Base-by-base conservation (phyloP, 768 basidiomycete species). In the Pilatotrama ljubarskyi region DNA sequence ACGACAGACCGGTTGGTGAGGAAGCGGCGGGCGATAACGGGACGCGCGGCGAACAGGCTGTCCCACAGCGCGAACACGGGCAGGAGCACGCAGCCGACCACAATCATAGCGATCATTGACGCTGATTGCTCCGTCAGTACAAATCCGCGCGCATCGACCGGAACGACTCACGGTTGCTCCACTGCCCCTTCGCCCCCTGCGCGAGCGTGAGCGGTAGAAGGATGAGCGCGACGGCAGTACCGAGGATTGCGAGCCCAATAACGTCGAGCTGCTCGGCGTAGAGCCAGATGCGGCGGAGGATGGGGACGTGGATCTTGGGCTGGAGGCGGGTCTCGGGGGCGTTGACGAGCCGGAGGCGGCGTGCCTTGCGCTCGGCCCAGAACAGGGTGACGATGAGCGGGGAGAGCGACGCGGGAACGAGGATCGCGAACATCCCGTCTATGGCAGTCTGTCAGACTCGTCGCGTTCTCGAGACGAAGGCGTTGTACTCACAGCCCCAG, bases 401-500 rank as follows among this genome's bases (percentile, higher is more conserved):
- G 0, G 63, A 53, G 50, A 68, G 59, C 37, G 65, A 62, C 1
- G 51, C 65, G 43, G 67, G 70, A 24, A 68, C 58, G 54, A 69
- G 64, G 51, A 71, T 71, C 36, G 69, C 59, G 49, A 80, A 84
- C 65, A 68, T 68, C 48, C 66, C 70, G 60, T 66, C 64, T 62
- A 36, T 14, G 43, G 13, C n/a, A n/a, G n/a, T n/a, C n/a, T n/a
- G n/a, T n/a, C n/a, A n/a, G n/a, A n/a, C n/a, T n/a, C n/a, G n/a
- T n/a, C n/a, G n/a, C n/a, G n/a, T n/a, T n/a, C n/a, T n/a, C n/a
- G n/a, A n/a, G n/a, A n/a, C n/a, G n/a, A n/a, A n/a, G n/a, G n/a
- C n/a, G n/a, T n/a, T n/a, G 20, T 22, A 54, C 54, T 49, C 67
- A 84, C 84, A 88, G 32, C 87, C 87, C 87, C 87, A 87, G 70